phyloP scores from a whole-genome alignment of 148 eudicot species.

The Chenopodium berlandieri region DNA sequence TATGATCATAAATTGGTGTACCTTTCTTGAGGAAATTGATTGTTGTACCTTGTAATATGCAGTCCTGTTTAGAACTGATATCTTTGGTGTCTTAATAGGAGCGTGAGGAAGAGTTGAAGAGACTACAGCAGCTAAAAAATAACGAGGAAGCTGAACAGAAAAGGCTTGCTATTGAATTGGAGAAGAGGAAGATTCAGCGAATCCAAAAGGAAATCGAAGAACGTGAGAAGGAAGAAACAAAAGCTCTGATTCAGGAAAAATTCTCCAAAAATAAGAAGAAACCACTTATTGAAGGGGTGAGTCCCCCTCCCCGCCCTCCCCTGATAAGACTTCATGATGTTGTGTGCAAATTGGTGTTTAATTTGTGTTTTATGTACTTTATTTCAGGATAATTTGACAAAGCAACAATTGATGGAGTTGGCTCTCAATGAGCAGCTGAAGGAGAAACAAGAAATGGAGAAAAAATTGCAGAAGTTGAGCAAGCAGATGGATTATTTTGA shows the following conservation, averaged over 20 bases:
- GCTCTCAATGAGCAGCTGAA: conserved; percentile 65
- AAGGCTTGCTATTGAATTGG: conserved; percentile 74
- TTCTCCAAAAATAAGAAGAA: conserved; percentile 69
- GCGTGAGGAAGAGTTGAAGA: conserved; percentile 86
- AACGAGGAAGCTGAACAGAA: conserved; percentile 82
- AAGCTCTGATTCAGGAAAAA: conserved; percentile 62
- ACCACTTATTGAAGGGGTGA: conserved; percentile 68
- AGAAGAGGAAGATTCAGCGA: conserved; percentile 69
- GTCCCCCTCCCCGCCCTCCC: conserved; percentile 1
- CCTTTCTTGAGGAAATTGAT: background rate
- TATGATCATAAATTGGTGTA: conserved; percentile 21
- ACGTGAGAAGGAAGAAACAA: conserved; percentile 69
- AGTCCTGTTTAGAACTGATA: background rate
- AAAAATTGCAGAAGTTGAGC: conserved; percentile 66
- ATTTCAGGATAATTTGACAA: conserved; percentile 68
- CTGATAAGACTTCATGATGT: background rate
- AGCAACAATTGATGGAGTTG: conserved; percentile 66
- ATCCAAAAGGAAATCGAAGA: conserved; percentile 71
- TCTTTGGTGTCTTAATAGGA: conserved; percentile 42
- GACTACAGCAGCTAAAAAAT: conserved; percentile 57
- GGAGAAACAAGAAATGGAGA: conserved; percentile 87
- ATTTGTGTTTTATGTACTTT: conserved; percentile 7
- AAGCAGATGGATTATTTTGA: conserved; percentile 87
- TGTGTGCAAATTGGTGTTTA: background rate
- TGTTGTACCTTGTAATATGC: no score